Base-by-base conservation (phyloP, 2,329 filamentous ascomycete species). In the Esteya vermicola region DNA sequence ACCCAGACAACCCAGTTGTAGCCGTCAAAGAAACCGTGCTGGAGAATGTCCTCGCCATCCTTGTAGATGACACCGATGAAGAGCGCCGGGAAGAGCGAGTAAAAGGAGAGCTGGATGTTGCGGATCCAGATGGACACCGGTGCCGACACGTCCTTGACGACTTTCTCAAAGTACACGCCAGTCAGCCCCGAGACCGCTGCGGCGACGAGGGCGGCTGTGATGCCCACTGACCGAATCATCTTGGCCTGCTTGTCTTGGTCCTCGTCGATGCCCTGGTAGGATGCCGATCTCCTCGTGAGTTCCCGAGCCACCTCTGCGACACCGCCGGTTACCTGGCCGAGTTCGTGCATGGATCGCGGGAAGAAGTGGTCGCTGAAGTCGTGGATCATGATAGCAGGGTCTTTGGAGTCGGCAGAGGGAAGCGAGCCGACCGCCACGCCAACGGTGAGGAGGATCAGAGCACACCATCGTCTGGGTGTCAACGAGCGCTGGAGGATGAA, bases 1-100 rank as follows among this genome's bases (percentile, higher is more conserved):
- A 76, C 68, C 86, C 88, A 95, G 4, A 96, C 89, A 18, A 89
- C 70, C 68, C 75, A 81, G 56, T 93, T 95, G 61, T 96, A 98
- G 3, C 91, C 91, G 42, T 83, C 81, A 50, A 98, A 96, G 60
- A 96, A 93, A 12, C 91, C 91, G 46, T 84, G 77, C 57, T 81
- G 75, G 21, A 79, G 71, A 47, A 98, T 86, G 31, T 82, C 79
- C 45, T 78, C 75, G 21, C 89, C 91, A 49, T 98, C 91, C 47
- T 85, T 83, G 61, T 84, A 83, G 3, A 93, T 62, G 6, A 96
- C 80, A 2, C 89, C 91, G 39, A 93, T 70, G 42, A 96, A 76
- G 1, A 95, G 67, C 1, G 88, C 83, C 0, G 89, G 85, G 51
- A 95, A 89, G 2, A 96, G 67, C 1, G 88, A 94, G 63, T 94